These are phyloP conservation scores for Lactifluus echinatus DNA, from an alignment of 768 basidiomycete species.

Conservation along the genomic window DNA sequence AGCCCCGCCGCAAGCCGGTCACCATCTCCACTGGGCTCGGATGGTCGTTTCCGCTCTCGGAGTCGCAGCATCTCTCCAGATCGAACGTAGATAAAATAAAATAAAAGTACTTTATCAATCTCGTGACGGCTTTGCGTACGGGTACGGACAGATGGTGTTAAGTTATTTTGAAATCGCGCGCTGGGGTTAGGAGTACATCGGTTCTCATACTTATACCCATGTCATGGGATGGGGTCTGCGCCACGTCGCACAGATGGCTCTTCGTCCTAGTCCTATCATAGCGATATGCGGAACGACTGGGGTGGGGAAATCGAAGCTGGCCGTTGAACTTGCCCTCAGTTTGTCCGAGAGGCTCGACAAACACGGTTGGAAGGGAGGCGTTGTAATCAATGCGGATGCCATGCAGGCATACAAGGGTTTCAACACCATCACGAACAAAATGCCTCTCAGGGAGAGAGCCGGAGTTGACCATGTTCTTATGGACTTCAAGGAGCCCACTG, in stretches of 20 bases:
- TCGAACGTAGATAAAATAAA: conserved; percentile 37
- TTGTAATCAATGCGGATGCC: conserved; percentile 90
- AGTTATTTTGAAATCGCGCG: no score
- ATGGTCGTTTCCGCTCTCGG: conserved; percentile 26
- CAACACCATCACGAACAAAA: conserved; percentile 92
- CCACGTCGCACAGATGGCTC: conserved; percentile 27
- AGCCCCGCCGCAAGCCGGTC: conserved; percentile 31
- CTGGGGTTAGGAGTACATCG: conserved; percentile 2
- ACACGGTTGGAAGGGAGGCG: conserved; percentile 49
- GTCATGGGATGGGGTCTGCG: not conserved
- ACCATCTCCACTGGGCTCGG: conserved; percentile 23
- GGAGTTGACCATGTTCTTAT: conserved; percentile 87
- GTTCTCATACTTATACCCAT: not conserved
- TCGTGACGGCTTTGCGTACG: no score
- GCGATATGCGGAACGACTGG: conserved; percentile 91
- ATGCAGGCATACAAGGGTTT: conserved; percentile 96
- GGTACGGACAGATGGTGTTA: no score
- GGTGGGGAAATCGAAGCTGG: conserved; percentile 90
- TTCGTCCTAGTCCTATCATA: conserved; percentile 63
- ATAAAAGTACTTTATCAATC: no score
- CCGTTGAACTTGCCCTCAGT: conserved; percentile 74
- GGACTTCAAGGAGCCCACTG: conserved; percentile 77
- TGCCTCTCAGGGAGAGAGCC: conserved; percentile 61
- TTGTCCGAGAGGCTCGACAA: conserved; percentile 31
- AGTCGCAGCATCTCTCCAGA: conserved; percentile 33